Conservation (phyloP, 2,329 filamentous ascomycete species). For the Calycina herbarum region DNA sequence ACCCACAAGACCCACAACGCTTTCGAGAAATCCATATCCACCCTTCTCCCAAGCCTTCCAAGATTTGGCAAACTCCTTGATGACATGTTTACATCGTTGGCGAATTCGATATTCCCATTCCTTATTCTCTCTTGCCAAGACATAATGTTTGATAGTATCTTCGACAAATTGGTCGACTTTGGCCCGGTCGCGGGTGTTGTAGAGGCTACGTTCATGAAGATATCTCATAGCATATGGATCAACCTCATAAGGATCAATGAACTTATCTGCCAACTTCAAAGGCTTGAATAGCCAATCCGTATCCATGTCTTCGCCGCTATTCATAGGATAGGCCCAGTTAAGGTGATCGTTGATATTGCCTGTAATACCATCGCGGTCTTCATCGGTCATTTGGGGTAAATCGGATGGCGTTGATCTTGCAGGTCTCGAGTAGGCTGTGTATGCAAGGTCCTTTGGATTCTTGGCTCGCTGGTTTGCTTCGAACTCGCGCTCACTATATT, state of each 20-base stretch:
- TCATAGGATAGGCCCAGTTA: slow-evolving; percentile 7
- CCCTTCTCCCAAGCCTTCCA: slow-evolving; percentile 8
- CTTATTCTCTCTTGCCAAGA: neutral
- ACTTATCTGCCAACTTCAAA: neutral
- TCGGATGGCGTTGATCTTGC: neutral
- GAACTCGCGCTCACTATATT: too few species aligned
- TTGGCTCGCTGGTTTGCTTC: too few species aligned
- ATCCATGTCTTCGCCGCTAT: neutral
- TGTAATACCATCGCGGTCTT: neutral
- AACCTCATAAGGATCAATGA: slow-evolving; percentile 6
- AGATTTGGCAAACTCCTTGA: slow-evolving; percentile 5
- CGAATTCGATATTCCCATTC: neutral
- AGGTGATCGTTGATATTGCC: slow-evolving; percentile 12
- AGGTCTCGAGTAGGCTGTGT: neutral
- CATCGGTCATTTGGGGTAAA: neutral
- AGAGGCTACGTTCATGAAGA: slow-evolving; percentile 13
- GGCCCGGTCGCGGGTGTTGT: slow-evolving; percentile 2
- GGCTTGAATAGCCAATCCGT: slow-evolving; percentile 8
- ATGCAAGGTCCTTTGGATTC: too few species aligned
- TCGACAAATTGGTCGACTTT: slow-evolving; percentile 6
- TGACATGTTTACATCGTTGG: slow-evolving; percentile 5
- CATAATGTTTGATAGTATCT: slow-evolving; percentile 13
- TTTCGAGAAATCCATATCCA: slow-evolving; percentile 14
- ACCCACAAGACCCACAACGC: neutral
- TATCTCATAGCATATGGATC: slow-evolving; percentile 17